These are phyloP conservation scores for Myriosclerotinia scirpicola DNA, from an alignment of 2,329 filamentous ascomycete species.

Conservation along the genomic window DNA sequence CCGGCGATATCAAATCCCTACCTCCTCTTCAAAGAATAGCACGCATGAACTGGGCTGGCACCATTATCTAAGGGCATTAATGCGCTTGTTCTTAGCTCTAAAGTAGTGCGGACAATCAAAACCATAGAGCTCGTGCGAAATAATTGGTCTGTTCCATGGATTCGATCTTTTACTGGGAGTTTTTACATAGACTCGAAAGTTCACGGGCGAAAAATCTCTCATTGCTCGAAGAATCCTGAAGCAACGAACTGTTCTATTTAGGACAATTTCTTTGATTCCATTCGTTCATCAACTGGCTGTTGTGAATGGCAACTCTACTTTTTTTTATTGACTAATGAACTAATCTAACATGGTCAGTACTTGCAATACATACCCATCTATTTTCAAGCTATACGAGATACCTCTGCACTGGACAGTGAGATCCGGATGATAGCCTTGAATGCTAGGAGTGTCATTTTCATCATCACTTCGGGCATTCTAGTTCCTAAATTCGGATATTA, in stretches of 20 bases:
- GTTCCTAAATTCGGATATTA: conserved; percentile 9
- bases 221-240: neutral
- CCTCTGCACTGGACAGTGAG: neutral
- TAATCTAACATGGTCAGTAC: neutral
- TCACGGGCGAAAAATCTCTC: neutral
- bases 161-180: conserved; percentile 32
- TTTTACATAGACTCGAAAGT: conserved; percentile 23
- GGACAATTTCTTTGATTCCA: neutral
- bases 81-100: conserved; percentile 58
- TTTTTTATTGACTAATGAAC: neutral
- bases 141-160: conserved; percentile 40
- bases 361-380: conserved; percentile 8
- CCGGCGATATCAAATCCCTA: neutral
- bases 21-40: neutral
- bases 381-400: conserved; percentile 1
- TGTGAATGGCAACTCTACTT: neutral
- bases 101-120: neutral
- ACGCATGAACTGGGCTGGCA: conserved; percentile 61
- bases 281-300: conserved; percentile 1
- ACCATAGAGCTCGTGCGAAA: conserved; percentile 33
- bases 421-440: neutral
- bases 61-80: conserved; percentile 53
- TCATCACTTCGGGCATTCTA: neutral
- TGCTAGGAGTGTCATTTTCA: neutral
- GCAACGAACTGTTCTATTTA: conserved; percentile 5